Conservation (phyloP, 805 yeast genomes). For the Blastobotrys mokoenaii region DNA sequence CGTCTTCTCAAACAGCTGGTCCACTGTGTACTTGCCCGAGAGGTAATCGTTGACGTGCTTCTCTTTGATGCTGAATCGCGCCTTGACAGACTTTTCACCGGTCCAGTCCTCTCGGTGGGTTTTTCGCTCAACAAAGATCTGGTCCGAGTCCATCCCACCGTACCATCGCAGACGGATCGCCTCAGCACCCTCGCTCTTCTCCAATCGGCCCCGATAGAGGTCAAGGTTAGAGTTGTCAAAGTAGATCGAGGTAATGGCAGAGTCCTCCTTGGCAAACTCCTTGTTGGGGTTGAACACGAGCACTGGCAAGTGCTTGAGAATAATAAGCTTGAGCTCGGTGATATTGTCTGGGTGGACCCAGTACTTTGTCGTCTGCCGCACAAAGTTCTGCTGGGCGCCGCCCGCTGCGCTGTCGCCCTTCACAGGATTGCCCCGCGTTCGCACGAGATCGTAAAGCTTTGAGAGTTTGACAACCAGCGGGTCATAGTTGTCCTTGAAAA, state of each 20-base stretch:
- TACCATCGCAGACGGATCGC: constrained; percentile 98
- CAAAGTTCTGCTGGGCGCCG: constrained; percentile 95
- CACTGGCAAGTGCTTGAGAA: constrained; percentile 92
- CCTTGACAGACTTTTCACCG: constrained; percentile 98
- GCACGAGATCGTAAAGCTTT: constrained; percentile 79
- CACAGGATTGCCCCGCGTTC: constrained; percentile 94
- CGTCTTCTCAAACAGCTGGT: constrained; percentile 85
- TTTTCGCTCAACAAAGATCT: constrained; percentile 91
- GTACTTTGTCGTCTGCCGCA: constrained; percentile 95
- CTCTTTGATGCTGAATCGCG: constrained; percentile 88
- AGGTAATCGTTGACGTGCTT: constrained; percentile 79
- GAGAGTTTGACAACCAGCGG: constrained; percentile 81
- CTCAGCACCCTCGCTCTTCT: constrained; percentile 98
- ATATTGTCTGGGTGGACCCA: constrained; percentile 99
- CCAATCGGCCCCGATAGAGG: constrained; percentile 84
- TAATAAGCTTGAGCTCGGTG: constrained; percentile 87
- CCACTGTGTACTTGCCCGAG: constrained; percentile 76
- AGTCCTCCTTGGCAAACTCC: constrained; percentile 89
- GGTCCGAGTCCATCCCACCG: constrained; percentile 93
- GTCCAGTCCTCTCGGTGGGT: constrained; percentile 99
- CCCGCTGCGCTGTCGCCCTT: constrained; percentile 97
- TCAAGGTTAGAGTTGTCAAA: constrained; percentile 87
- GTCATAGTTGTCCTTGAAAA: constrained; percentile 92
- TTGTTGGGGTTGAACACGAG: constrained; percentile 93
- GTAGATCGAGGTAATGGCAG: constrained; percentile 94